phyloP scores from a whole-genome alignment of 176 grass and related monocot species.

The Triticum turgidum region DNA sequence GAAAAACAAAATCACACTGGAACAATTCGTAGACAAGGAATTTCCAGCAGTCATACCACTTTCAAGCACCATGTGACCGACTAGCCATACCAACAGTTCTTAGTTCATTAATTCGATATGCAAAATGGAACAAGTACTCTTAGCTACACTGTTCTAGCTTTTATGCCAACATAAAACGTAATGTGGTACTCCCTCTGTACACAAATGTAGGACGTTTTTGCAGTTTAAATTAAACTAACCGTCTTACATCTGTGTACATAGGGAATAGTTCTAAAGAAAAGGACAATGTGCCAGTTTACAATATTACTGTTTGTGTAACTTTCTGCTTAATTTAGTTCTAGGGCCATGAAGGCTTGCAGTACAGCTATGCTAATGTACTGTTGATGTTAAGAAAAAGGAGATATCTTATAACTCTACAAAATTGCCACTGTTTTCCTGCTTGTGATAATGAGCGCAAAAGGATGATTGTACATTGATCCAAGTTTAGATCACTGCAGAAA shows the following conservation, averaged over 20 bases:
- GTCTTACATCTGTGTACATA: too few relatives aligned
- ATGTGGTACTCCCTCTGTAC: not conserved
- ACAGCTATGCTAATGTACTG: not conserved
- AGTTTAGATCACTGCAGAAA: not conserved
- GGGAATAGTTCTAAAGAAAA: too few relatives aligned
- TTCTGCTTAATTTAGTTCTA: not conserved
- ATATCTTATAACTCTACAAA: not conserved
- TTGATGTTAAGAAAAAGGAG: not conserved
- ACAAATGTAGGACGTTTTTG: too few relatives aligned
- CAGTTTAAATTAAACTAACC: too few relatives aligned
- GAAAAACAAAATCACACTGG: not conserved
- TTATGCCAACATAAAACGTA: not conserved
- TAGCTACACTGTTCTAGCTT: not conserved
- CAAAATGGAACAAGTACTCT: not conserved
- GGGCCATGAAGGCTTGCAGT: not conserved
- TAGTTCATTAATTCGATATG: not conserved
- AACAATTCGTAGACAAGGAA: not conserved
- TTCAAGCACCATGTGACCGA: not conserved
- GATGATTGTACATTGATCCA: conserved; percentile 1
- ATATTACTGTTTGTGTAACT: too few relatives aligned
- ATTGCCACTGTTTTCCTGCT: not conserved
- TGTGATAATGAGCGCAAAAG: conserved; percentile 1
- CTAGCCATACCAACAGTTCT: not conserved
- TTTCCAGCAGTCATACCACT: not conserved
- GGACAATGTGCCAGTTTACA: too few relatives aligned